Evolutionary conservation across 148 eudicot species (phyloP).

Genomic region (Arctostaphylos glauca): DNA sequence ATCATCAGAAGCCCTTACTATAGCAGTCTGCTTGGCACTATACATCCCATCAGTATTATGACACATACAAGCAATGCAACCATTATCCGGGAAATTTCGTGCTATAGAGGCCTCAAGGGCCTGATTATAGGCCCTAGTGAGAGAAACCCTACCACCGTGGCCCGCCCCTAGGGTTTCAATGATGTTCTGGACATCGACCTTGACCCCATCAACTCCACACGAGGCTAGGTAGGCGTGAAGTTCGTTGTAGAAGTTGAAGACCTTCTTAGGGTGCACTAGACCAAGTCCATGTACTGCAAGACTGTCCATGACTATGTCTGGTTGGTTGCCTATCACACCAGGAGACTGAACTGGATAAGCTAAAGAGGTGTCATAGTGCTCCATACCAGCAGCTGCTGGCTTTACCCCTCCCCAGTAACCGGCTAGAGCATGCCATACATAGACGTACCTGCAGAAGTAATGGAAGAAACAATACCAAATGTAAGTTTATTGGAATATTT

Average conservation of each 20-base stretch:
- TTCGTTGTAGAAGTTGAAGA: slow-evolving; percentile 87
- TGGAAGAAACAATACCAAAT: neutral
- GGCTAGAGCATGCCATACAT: slow-evolving; percentile 95
- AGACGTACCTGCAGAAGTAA: slow-evolving; percentile 54
- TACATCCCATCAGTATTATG: slow-evolving; percentile 87
- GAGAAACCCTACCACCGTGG: slow-evolving; percentile 85
- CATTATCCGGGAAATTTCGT: slow-evolving; percentile 77
- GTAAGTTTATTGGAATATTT: neutral
- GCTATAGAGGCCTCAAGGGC: slow-evolving; percentile 80
- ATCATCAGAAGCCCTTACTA: slow-evolving; percentile 93
- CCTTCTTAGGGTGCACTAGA: slow-evolving; percentile 85
- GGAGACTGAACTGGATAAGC: slow-evolving; percentile 90
- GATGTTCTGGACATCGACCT: slow-evolving; percentile 94
- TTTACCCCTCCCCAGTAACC: slow-evolving; percentile 99
- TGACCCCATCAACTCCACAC: slow-evolving; percentile 96
- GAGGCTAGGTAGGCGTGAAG: slow-evolving; percentile 95
- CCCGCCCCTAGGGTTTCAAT: slow-evolving; percentile 98
- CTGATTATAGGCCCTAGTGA: slow-evolving; percentile 75
- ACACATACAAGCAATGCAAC: slow-evolving; percentile 92
- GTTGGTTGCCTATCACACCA: slow-evolving; percentile 86
- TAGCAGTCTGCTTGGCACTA: slow-evolving; percentile 70
- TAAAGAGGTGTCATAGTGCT: slow-evolving; percentile 76
- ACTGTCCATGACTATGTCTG: slow-evolving; percentile 91
- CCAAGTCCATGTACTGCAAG: slow-evolving; percentile 87
- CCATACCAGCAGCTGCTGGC: slow-evolving; percentile 84